phyloP scores from a whole-genome alignment of 768 basidiomycete genomes.

The Naganishia kalamii region DNA sequence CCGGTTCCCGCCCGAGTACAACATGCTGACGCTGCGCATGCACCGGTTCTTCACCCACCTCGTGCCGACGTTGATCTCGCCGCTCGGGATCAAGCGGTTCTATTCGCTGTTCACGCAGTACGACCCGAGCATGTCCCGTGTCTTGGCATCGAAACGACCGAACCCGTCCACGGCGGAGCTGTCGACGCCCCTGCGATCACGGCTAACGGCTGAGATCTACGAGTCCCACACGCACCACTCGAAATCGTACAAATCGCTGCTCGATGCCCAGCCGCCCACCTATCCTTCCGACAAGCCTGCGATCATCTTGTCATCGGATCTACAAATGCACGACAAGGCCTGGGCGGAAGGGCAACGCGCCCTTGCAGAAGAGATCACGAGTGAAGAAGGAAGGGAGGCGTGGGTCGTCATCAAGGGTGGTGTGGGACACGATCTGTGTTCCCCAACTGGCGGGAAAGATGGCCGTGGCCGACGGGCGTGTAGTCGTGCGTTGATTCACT shows the following conservation, averaged over 20 bases:
- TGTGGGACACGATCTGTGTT: constrained; percentile 23
- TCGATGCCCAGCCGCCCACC: constrained; percentile 28
- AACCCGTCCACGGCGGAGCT: constrained; percentile 30
- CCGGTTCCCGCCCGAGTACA: constrained; percentile 31
- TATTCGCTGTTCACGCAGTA: constrained; percentile 38
- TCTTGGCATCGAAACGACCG: constrained; percentile 38
- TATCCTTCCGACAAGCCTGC: constrained; percentile 34
- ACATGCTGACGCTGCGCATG: constrained; percentile 27
- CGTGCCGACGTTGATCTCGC: constrained; percentile 38
- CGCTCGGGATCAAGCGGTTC: constrained; percentile 39
- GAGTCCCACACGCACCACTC: constrained; percentile 37
- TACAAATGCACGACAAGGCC: constrained; percentile 34
- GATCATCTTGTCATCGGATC: constrained; percentile 32
- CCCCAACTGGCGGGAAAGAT: constrained; percentile 15
- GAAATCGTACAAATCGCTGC: constrained; percentile 33
- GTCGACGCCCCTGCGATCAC: constrained; percentile 38
- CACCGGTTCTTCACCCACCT: constrained; percentile 38
- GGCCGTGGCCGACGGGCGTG: constrained; percentile 22
- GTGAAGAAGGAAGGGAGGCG: constrained; percentile 29
- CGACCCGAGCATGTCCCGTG: constrained; percentile 37
- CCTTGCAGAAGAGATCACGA: constrained; percentile 41
- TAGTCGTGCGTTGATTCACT: constrained; percentile 17
- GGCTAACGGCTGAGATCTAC: constrained; percentile 42
- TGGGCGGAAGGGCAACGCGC: constrained; percentile 43
- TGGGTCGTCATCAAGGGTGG: constrained; percentile 24